Conservation (phyloP, 2,329 filamentous ascomycete genomes). For the Lecanicillium sp. region DNA sequence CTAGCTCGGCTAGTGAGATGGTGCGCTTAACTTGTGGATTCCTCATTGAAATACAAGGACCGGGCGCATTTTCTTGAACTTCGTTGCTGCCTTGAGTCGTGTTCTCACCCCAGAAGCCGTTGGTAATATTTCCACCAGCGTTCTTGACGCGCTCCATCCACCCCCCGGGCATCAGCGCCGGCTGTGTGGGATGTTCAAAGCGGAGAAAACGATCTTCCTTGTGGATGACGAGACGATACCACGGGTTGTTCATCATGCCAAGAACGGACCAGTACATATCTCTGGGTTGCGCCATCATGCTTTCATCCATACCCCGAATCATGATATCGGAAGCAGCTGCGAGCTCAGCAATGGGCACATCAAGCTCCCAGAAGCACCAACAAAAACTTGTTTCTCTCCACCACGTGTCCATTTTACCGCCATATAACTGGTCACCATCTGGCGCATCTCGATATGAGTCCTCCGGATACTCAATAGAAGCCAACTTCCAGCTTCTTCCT, state of each 20-base stretch:
- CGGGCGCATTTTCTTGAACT: constrained; percentile 35
- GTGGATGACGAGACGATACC: constrained; percentile 76
- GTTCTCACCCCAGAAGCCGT: constrained; percentile 80
- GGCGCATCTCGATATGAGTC: constrained; percentile 67
- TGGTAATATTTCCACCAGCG: constrained; percentile 68
- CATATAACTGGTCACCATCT: constrained; percentile 60
- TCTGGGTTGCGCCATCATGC: constrained; percentile 76
- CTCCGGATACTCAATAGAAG: constrained; percentile 75
- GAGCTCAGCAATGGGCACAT: constrained; percentile 58
- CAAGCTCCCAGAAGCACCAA: constrained; percentile 87
- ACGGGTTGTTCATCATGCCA: constrained; percentile 98
- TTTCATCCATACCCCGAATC: constrained; percentile 84
- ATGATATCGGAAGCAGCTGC: constrained; percentile 63
- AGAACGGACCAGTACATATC: constrained; percentile 96
- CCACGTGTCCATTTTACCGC: constrained; percentile 71
- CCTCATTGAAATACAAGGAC: constrained; percentile 63
- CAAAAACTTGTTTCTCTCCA: constrained; percentile 80
- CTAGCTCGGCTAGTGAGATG: constrained; percentile 67
- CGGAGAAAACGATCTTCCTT: constrained; percentile 55
- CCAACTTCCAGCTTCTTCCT: constrained; percentile 72
- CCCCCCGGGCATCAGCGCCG: constrained; percentile 67
- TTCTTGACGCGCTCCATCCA: constrained; percentile 95
- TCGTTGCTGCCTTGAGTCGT: constrained; percentile 43
- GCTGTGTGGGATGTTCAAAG: constrained; percentile 87
- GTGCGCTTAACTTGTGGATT: constrained; percentile 56